Evolutionary conservation across 768 basidiomycete species (phyloP).

Genomic region (Podaxis sp.): DNA sequence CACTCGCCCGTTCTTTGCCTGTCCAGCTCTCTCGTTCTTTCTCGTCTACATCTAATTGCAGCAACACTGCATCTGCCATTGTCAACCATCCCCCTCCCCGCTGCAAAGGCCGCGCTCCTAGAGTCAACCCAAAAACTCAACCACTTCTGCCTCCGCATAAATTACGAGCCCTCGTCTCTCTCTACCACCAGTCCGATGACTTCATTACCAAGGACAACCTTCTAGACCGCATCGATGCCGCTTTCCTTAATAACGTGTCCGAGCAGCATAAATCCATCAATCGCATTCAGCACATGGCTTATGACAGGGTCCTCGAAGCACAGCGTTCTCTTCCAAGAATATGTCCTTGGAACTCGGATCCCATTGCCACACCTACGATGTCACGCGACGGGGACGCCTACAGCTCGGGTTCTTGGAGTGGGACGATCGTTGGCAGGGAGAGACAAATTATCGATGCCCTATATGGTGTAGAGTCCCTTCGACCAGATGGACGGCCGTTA

Average conservation of each 20-base stretch:
- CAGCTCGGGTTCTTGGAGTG: slow-evolving; percentile 24
- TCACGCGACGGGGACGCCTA: not conserved
- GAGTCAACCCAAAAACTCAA: slow-evolving; percentile 17
- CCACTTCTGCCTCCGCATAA: slow-evolving; percentile 47
- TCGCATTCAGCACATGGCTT: slow-evolving; percentile 14
- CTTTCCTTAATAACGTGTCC: slow-evolving; percentile 36
- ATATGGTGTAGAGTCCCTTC: slow-evolving; percentile 38
- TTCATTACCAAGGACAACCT: slow-evolving; percentile 75
- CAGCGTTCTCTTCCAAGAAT: slow-evolving; percentile 31
- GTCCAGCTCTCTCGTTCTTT: slow-evolving; percentile 2
- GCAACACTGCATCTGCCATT: not conserved
- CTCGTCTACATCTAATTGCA: not conserved
- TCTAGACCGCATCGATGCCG: slow-evolving; percentile 55
- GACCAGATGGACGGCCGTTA: not conserved
- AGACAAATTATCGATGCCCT: slow-evolving; percentile 44
- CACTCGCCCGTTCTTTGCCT: not conserved
- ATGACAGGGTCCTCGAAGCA: slow-evolving; percentile 16
- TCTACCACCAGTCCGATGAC: slow-evolving; percentile 71
- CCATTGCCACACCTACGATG: not conserved
- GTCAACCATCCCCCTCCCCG: not conserved
- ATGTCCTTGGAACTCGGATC: slow-evolving; percentile 31
- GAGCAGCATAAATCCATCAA: not conserved
- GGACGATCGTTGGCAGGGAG: slow-evolving; percentile 28
- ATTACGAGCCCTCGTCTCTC: slow-evolving; percentile 68
- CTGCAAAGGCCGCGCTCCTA: slow-evolving; percentile 11